Percentiles rank a stretch among this genome's conserved stretches.
These are phyloP conservation scores for Pestalotiopsis sp. DNA, from an alignment of 2,329 filamentous ascomycete species.

Conservation along the genomic window DNA sequence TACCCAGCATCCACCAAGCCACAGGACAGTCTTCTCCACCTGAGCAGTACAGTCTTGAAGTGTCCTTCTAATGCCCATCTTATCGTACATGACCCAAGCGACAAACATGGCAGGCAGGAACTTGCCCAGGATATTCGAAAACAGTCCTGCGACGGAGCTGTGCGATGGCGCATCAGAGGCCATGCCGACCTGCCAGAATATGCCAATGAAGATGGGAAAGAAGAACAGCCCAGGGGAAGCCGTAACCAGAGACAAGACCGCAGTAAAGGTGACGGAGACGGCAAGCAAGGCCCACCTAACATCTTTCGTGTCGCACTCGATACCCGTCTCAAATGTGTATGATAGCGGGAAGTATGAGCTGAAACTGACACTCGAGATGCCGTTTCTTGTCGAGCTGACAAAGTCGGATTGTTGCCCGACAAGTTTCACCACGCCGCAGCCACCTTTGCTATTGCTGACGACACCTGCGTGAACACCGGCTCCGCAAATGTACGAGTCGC, in stretches of 20 bases:
- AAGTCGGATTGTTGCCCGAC: constrained; percentile 70
- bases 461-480: constrained; percentile 84
- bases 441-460: constrained; percentile 70
- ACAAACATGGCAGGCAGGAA: constrained; percentile 87
- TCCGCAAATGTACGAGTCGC: constrained; percentile 86
- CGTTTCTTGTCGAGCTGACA: constrained; percentile 66
- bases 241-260: constrained; percentile 79
- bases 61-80: constrained; percentile 75
- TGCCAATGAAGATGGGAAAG: constrained; percentile 76
- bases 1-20: constrained; percentile 89
- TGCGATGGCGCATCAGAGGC: constrained; percentile 83
- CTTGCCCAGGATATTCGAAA: constrained; percentile 78
- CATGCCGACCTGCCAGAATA: constrained; percentile 89
- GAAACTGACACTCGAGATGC: constrained; percentile 77
- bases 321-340: constrained; percentile 72
- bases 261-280: constrained; percentile 79
- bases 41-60: constrained; percentile 77
- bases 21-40: constrained; percentile 86
- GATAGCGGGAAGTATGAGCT: constrained; percentile 88
- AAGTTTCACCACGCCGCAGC: constrained; percentile 79
- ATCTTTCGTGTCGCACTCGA: constrained; percentile 73
- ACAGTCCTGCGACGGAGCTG: constrained; percentile 66
- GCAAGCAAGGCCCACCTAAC: constrained; percentile 82
- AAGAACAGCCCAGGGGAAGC: constrained; percentile 81
- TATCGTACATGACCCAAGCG: constrained; percentile 84